Percentiles rank a stretch among this genome's conserved stretches.
These are phyloP conservation scores for Rhizopus stolonifer DNA, from an alignment of 371 early-diverging fungal genomes.

Conservation along the genomic window DNA sequence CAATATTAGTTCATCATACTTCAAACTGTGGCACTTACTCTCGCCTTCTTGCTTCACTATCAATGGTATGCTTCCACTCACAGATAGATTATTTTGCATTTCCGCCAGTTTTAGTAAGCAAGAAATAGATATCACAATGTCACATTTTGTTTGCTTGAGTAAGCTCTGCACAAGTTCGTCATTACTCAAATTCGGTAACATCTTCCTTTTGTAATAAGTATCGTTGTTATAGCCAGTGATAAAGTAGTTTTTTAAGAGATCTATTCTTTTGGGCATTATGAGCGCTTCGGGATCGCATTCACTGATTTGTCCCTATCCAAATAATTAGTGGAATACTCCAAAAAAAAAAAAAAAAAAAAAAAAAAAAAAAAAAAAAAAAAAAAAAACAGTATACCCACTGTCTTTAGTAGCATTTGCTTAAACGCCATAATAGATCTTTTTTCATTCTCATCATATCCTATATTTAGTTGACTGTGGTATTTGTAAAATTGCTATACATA, in stretches of 20 bases:
- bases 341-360: no score
- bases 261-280: slow-evolving; percentile 3
- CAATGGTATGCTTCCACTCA: slow-evolving; percentile 7
- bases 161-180: slow-evolving; percentile 1
- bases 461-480: slow-evolving; percentile 1
- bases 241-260: slow-evolving; percentile 11
- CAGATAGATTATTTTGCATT: slow-evolving; percentile 1
- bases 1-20: not conserved
- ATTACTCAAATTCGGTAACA: not conserved
- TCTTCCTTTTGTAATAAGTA: slow-evolving; percentile 11
- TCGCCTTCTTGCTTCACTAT: not conserved
- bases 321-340: no score
- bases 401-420: not conserved
- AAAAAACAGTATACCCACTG: not conserved
- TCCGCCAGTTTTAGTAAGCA: slow-evolving; percentile 8
- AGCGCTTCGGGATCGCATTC: slow-evolving; percentile 1
- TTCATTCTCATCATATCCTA: not conserved
- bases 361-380: not conserved
- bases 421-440: slow-evolving; percentile 6
- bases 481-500: slow-evolving; percentile 9
- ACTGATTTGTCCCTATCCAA: slow-evolving; percentile 11
- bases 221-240: not conserved
- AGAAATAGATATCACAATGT: slow-evolving; percentile 8
- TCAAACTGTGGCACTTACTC: not conserved
- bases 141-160: not conserved